phyloP scores from a whole-genome alignment of 2,329 filamentous ascomycete genomes.

The Phialemonium atrogriseum region DNA sequence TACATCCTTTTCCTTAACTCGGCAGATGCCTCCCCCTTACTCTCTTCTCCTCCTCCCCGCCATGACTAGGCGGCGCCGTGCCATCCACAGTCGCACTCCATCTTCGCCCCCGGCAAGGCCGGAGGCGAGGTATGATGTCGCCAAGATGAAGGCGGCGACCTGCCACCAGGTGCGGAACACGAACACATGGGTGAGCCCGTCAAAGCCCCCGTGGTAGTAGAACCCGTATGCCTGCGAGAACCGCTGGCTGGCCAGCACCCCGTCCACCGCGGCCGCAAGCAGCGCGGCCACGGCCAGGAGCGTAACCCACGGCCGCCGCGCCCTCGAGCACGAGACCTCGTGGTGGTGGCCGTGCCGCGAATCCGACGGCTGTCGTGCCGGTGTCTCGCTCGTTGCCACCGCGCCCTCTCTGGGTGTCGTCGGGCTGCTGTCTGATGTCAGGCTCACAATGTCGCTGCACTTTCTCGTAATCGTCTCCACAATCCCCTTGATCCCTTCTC shows the following conservation, averaged over 20 bases:
- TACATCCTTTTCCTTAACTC: constrained; percentile 1
- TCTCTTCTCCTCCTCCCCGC: background rate
- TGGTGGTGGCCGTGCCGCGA: no score
- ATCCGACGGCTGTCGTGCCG: no score
- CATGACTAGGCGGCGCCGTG: background rate
- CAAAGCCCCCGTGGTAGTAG: constrained; percentile 1
- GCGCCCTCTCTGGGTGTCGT: no score
- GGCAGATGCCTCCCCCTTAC: background rate
- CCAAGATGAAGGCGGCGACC: background rate
- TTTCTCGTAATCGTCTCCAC: no score
- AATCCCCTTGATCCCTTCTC: no score
- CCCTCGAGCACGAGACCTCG: no score
- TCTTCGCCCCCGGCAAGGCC: no score
- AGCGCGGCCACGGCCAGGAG: background rate
- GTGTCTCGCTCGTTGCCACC: no score
- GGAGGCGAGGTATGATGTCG: background rate
- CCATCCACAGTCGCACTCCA: background rate
- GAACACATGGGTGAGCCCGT: background rate
- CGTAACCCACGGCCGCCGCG: background rate
- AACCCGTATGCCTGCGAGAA: background rate
- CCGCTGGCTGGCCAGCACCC: background rate
- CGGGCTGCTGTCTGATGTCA: no score
- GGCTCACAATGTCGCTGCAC: no score
- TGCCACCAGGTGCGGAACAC: background rate
- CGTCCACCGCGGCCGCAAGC: background rate